Conservation (phyloP, 306 rosid species). For the Cucurbita argyrosperma region DNA sequence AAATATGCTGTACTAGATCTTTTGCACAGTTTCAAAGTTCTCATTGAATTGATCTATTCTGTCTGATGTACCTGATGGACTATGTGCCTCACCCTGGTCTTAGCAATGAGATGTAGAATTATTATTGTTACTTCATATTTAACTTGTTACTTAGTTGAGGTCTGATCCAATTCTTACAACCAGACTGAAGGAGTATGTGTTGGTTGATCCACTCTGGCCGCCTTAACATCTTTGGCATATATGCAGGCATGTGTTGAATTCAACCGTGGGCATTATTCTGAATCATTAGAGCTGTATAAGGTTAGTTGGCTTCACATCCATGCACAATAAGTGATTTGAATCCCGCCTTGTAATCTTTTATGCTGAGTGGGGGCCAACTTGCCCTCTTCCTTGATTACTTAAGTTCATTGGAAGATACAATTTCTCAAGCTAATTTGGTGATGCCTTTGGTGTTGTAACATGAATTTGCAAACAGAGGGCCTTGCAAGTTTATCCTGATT, state of each 20-base stretch:
- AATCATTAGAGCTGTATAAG: slow-evolving; percentile 91
- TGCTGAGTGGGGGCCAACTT: background rate
- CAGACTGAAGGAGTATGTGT: background rate
- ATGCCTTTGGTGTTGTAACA: slow-evolving; percentile 17
- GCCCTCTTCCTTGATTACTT: background rate
- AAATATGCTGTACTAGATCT: background rate
- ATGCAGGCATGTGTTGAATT: slow-evolving; percentile 96
- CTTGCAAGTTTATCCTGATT: slow-evolving; percentile 62
- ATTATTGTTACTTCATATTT: background rate
- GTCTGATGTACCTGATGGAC: background rate
- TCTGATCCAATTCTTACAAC: background rate
- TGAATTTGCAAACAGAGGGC: slow-evolving; percentile 58
- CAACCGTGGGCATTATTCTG: slow-evolving; percentile 77
- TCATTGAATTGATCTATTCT: background rate
- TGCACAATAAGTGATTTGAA: slow-evolving; percentile 2
- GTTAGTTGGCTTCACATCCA: slow-evolving; percentile 34
- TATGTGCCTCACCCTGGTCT: background rate
- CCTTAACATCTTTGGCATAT: slow-evolving; percentile 14
- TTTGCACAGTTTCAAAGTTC: background rate
- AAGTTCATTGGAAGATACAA: background rate
- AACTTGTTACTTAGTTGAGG: background rate
- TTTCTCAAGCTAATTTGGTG: slow-evolving; percentile 8
- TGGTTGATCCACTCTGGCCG: background rate
- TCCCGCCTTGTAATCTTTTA: slow-evolving; percentile 1
- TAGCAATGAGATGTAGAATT: background rate